These are phyloP conservation scores for Cyberlindnera amylophila DNA, from an alignment of 805 yeast species.

Conservation along the genomic window DNA sequence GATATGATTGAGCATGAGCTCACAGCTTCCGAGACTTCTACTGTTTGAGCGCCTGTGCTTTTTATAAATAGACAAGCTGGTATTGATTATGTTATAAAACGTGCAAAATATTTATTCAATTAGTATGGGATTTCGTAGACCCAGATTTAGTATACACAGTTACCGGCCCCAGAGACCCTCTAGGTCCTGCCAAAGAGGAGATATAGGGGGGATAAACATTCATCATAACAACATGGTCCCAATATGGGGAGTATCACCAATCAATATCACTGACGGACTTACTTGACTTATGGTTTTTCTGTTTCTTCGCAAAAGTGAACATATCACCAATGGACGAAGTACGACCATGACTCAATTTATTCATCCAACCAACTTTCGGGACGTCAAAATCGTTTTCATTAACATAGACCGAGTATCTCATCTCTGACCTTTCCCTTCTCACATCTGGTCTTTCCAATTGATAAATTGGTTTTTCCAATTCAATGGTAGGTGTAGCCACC, in stretches of 20 bases:
- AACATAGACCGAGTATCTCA: slow-evolving; percentile 14
- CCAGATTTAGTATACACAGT: too few species aligned
- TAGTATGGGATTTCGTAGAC: too few species aligned
- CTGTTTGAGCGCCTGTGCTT: neutral
- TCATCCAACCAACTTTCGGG: slow-evolving; percentile 13
- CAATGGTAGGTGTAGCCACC: slow-evolving; percentile 7
- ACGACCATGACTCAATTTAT: slow-evolving; percentile 7
- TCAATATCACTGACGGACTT: slow-evolving; percentile 7
- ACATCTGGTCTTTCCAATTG: slow-evolving; percentile 9
- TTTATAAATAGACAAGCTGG: too few species aligned
- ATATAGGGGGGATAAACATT: too few species aligned
- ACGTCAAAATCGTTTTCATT: slow-evolving; percentile 14
- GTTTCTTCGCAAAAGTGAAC: slow-evolving; percentile 5
- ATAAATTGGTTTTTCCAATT: slow-evolving; percentile 5
- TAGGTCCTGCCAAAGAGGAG: too few species aligned
- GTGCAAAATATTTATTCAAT: too few species aligned
- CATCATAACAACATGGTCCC: neutral
- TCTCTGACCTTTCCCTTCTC: slow-evolving; percentile 2
- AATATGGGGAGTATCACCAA: neutral
- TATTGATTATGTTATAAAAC: too few species aligned
- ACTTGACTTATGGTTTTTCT: slow-evolving; percentile 4
- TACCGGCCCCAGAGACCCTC: too few species aligned
- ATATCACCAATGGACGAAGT: slow-evolving; percentile 10
- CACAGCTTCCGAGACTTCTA: neutral
- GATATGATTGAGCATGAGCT: slow-evolving; percentile 23